Evolutionary conservation across 306 rosid species (phyloP).

Genomic region (Benincasa hispida): DNA sequence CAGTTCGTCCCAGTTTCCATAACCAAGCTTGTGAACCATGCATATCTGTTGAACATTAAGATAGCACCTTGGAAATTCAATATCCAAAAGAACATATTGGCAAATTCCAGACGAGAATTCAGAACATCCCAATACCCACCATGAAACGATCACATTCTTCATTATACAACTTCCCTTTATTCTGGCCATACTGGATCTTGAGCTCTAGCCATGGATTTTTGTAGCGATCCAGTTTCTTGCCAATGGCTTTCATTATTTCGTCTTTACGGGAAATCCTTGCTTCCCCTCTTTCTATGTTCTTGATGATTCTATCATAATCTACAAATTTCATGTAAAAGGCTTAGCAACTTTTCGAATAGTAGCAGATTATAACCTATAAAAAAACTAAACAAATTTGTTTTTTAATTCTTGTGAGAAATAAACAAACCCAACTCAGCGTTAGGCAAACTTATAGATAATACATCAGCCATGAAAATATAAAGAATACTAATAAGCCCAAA

Average conservation of each 20-base stretch:
- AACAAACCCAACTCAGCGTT: not conserved
- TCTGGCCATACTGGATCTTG: slow-evolving; percentile 93
- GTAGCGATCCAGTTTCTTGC: slow-evolving; percentile 93
- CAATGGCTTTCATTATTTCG: slow-evolving; percentile 98
- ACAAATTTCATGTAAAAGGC: slow-evolving; percentile 2
- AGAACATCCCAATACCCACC: slow-evolving; percentile 27
- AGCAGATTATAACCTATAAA: not conserved
- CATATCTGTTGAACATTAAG: slow-evolving; percentile 46
- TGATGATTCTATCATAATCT: slow-evolving; percentile 94
- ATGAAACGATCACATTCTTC: slow-evolving; percentile 99
- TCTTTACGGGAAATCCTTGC: slow-evolving; percentile 94
- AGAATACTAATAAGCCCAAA: not conserved
- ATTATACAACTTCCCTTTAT: slow-evolving; percentile 90
- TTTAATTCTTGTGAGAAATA: not conserved
- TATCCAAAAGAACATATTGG: not conserved
- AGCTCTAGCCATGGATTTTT: slow-evolving; percentile 98
- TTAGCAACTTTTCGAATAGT: not conserved
- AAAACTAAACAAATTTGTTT: not conserved
- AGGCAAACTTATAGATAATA: not conserved
- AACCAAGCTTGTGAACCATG: slow-evolving; percentile 97
- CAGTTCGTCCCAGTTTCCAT: slow-evolving; percentile 98
- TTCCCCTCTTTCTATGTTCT: slow-evolving; percentile 98
- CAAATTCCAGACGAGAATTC: not conserved
- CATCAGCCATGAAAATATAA: not conserved
- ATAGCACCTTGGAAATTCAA: not conserved